Percentiles rank a stretch among this genome's conserved stretches.
Conservation (phyloP, 305 asterid genomes). For the Solanum hybrid region DNA sequence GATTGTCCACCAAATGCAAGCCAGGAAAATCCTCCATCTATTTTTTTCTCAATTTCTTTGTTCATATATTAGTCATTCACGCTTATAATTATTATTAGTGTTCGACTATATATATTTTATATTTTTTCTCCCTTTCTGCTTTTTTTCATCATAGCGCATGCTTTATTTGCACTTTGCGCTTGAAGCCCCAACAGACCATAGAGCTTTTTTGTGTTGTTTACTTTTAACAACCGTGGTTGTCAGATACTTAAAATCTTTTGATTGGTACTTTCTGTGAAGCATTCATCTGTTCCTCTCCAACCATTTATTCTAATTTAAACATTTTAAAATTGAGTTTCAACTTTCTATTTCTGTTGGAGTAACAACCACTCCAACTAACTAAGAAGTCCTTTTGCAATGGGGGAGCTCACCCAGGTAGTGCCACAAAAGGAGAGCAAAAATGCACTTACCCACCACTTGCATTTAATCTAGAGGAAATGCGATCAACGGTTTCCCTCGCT, state of each 20-base stretch:
- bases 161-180: not conserved
- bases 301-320: not conserved
- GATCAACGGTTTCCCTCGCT: not conserved
- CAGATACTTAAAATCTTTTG: not conserved
- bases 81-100: not conserved
- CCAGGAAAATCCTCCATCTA: not conserved
- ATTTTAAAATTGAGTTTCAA: not conserved
- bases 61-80: not conserved
- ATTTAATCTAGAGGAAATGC: not conserved
- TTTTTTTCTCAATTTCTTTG: not conserved
- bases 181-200: not conserved
- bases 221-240: not conserved
- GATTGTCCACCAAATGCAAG: not conserved
- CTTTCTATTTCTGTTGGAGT: not conserved
- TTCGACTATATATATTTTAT: not conserved
- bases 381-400: not conserved
- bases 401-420: not conserved
- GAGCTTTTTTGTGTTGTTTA: not conserved
- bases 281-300: not conserved
- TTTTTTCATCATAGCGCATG: not conserved
- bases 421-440: not conserved
- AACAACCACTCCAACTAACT: not conserved
- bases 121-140: not conserved
- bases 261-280: not conserved
- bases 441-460: not conserved